phyloP scores from a whole-genome alignment of 192 early-diverging fungal species.

The Coemansia sp. region DNA sequence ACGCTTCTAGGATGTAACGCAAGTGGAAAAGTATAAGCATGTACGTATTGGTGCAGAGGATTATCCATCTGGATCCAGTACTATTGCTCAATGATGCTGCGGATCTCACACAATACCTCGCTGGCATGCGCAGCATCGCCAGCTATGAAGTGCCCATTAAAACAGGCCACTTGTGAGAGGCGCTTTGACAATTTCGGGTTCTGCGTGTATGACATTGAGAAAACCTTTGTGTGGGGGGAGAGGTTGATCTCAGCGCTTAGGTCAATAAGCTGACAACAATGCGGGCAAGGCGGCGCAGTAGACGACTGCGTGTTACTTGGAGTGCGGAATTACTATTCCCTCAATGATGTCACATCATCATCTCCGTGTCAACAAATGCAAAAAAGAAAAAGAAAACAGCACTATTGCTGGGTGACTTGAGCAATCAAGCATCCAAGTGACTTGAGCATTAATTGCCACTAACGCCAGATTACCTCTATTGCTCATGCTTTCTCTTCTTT shows the following conservation, averaged over 20 bases:
- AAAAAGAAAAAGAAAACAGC: background rate
- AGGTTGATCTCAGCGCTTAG: background rate
- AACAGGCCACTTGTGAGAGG: background rate
- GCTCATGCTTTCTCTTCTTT: background rate
- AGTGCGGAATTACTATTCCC: background rate
- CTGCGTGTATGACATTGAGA: too few relatives aligned
- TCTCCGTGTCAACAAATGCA: too few relatives aligned
- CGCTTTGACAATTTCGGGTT: background rate
- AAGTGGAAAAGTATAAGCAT: background rate
- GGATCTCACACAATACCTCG: slow-evolving; percentile 3
- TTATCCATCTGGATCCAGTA: background rate
- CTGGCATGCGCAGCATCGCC: background rate
- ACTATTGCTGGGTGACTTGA: background rate
- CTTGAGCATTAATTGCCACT: too few relatives aligned
- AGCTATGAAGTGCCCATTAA: background rate
- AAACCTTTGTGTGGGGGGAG: background rate
- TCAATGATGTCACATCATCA: background rate
- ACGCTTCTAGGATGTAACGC: background rate
- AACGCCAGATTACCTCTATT: too few relatives aligned
- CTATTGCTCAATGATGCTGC: background rate
- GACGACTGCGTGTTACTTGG: background rate
- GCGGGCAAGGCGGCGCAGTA: background rate
- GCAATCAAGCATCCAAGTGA: too few relatives aligned
- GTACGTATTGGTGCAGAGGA: background rate
- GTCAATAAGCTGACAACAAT: background rate